Evolutionary conservation across 257 asterid species (phyloP).

Genomic region (Echites panduratus): DNA sequence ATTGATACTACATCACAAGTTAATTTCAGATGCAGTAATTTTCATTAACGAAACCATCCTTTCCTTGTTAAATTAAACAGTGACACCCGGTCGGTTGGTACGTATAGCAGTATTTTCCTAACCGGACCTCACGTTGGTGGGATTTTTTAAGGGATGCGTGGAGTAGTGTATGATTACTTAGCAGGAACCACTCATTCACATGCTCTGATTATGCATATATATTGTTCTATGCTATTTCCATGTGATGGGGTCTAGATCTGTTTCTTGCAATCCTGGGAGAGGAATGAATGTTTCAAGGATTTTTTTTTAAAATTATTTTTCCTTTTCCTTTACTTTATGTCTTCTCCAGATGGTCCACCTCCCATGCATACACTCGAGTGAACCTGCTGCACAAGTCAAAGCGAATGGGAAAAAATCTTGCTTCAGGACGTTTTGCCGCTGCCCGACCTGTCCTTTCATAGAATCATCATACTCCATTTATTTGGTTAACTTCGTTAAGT

Average conservation of each 20-base stretch:
- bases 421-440: neutral
- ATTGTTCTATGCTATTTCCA: neutral
- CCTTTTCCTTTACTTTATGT: neutral
- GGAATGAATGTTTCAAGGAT: neutral
- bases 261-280: neutral
- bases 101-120: neutral
- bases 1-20: neutral
- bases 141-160: neutral
- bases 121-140: neutral
- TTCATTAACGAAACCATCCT: neutral
- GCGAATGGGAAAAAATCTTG: neutral
- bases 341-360: neutral
- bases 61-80: neutral
- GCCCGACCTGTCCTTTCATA: neutral
- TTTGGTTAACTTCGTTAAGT: no score
- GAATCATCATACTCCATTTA: no score
- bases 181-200: neutral
- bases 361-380: neutral
- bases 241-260: neutral
- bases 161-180: neutral
- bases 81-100: neutral
- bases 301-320: neutral
- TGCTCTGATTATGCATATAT: neutral
- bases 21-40: neutral
- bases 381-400: neutral